phyloP scores from a whole-genome alignment of 2,329 filamentous ascomycete species.

The Chrysoporthe cubensis region DNA sequence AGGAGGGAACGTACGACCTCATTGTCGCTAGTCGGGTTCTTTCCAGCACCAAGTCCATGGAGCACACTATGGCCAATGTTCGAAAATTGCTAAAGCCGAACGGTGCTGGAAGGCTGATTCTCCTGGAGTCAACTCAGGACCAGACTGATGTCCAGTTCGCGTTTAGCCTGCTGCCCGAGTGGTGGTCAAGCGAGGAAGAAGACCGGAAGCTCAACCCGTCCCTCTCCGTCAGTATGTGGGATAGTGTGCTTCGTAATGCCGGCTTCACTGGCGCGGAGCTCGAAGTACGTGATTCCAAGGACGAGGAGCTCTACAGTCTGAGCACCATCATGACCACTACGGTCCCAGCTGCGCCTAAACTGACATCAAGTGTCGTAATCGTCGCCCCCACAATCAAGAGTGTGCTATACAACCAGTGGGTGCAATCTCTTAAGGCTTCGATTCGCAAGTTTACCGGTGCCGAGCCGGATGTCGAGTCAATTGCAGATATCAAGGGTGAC shows the following conservation, averaged over 20 bases:
- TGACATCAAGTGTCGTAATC: not conserved
- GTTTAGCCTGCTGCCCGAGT: constrained; percentile 43
- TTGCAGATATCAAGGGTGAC: not conserved
- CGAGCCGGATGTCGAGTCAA: not conserved
- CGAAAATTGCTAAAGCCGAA: constrained; percentile 40
- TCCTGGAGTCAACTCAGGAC: constrained; percentile 30
- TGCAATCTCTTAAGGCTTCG: not conserved
- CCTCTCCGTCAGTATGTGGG: constrained; percentile 3
- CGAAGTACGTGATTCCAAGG: constrained; percentile 10
- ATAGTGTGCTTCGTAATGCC: constrained; percentile 10
- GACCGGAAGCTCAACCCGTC: constrained; percentile 25
- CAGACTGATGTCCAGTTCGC: constrained; percentile 31
- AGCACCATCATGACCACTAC: constrained; percentile 3
- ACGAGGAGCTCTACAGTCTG: not conserved
- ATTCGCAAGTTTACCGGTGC: not conserved
- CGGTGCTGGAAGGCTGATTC: constrained; percentile 38
- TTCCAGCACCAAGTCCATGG: constrained; percentile 34
- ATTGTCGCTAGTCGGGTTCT: constrained; percentile 39
- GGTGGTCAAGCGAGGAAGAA: constrained; percentile 38
- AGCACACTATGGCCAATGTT: constrained; percentile 34
- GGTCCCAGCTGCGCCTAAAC: not conserved
- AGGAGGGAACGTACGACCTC: constrained; percentile 36
- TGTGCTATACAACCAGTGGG: not conserved
- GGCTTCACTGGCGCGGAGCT: constrained; percentile 20
- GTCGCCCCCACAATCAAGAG: not conserved